Conservation (phyloP, 805 yeast species). For the Saccharomycopsis sp. region DNA sequence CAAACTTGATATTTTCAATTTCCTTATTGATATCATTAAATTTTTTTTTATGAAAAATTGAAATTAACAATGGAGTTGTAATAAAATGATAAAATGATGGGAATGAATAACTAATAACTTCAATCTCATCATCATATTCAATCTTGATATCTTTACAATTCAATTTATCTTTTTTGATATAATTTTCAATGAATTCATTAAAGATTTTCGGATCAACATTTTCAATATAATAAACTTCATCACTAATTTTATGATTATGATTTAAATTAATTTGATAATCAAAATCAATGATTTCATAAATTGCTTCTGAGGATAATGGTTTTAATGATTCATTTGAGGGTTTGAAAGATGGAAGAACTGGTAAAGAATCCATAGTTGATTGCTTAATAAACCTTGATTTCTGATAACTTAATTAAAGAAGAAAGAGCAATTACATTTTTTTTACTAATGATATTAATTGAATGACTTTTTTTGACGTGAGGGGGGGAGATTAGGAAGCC, state of each 20-base stretch:
- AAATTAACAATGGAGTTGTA: conserved; percentile 8
- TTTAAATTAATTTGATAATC: conserved; percentile 9
- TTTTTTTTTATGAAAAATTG: conserved; percentile 1
- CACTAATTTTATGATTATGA: conserved; percentile 11
- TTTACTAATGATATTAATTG: too few species aligned
- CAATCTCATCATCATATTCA: conserved; percentile 16
- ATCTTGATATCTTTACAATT: conserved; percentile 14
- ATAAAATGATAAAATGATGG: conserved; percentile 15
- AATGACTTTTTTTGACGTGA: too few species aligned
- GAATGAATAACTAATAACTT: conserved; percentile 11
- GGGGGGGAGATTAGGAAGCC: too few species aligned
- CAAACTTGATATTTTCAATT: background rate
- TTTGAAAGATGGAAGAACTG: too few species aligned
- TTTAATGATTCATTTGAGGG: too few species aligned
- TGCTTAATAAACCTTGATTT: too few species aligned
- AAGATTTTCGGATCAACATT: conserved; percentile 10
- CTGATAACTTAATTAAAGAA: too few species aligned
- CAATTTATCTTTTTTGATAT: conserved; percentile 5
- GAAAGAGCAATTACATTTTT: too few species aligned
- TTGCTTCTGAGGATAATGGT: conserved; percentile 8
- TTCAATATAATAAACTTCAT: conserved; percentile 10
- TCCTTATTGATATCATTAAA: background rate
- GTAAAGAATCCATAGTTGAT: too few species aligned
- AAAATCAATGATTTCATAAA: conserved; percentile 14
- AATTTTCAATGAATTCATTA: conserved; percentile 19